These are phyloP conservation scores for Botrytis aclada DNA, from an alignment of 2,329 filamentous ascomycete species.

Conservation along the genomic window DNA sequence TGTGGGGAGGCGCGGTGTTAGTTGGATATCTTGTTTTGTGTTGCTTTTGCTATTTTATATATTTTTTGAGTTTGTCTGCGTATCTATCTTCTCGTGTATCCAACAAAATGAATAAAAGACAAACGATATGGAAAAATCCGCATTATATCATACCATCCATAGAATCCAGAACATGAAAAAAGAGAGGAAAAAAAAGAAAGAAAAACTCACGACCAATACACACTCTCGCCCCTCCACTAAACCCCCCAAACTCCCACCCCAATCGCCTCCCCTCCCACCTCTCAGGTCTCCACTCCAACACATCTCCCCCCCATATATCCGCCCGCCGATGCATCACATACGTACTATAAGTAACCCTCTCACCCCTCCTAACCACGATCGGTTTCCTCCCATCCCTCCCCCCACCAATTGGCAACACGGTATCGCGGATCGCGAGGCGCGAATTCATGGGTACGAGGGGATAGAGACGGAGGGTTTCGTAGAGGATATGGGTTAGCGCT, in stretches of 20 bases:
- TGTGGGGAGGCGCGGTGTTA: neutral
- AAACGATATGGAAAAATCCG: neutral
- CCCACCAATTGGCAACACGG: constrained; percentile 37
- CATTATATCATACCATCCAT: no score
- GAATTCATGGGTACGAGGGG: constrained; percentile 37
- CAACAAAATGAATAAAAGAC: neutral
- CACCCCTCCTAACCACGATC: constrained; percentile 34
- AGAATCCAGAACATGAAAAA: neutral
- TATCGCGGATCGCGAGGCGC: constrained; percentile 27
- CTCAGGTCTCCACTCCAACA: constrained; percentile 63
- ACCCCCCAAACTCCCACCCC: constrained; percentile 72
- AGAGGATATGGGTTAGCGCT: constrained; percentile 27
- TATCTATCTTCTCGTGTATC: neutral
- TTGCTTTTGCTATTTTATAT: neutral
- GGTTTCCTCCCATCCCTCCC: constrained; percentile 35
- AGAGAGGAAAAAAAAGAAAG: constrained; percentile 21
- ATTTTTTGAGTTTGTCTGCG: no score
- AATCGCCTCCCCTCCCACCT: constrained; percentile 74
- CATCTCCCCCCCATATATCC: constrained; percentile 20
- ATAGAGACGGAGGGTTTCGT: constrained; percentile 36
- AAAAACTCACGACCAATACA: constrained; percentile 58
- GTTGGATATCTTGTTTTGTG: neutral
- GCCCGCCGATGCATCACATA: constrained; percentile 29
- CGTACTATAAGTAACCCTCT: constrained; percentile 30
- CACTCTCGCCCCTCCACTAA: constrained; percentile 65